Evolutionary conservation across 2,329 filamentous ascomycete genomes (phyloP).

Genomic region (Monosporascus cannonballus): DNA sequence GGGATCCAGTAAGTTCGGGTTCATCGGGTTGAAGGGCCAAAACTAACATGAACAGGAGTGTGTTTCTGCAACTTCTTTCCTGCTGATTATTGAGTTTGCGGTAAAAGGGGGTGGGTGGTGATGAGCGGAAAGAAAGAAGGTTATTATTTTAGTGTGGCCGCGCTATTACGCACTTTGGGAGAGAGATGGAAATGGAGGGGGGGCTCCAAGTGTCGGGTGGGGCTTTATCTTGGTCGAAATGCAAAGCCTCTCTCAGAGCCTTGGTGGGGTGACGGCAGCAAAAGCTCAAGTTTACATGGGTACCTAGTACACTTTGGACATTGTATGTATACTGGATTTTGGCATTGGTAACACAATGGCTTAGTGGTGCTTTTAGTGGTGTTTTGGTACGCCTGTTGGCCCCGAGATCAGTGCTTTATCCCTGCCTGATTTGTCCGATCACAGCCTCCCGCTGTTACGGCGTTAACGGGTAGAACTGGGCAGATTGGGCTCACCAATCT

Average conservation of each 20-base stretch:
- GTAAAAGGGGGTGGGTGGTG: background rate
- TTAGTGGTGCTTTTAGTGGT: background rate
- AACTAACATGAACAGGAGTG: background rate
- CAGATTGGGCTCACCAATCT: background rate
- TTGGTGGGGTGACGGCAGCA: constrained; percentile 14
- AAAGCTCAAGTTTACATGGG: background rate
- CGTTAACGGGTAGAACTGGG: background rate
- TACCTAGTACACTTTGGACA: background rate
- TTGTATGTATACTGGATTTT: background rate
- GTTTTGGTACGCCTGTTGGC: background rate
- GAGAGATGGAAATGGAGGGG: background rate
- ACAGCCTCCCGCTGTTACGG: background rate
- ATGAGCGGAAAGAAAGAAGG: background rate
- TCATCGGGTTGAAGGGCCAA: background rate
- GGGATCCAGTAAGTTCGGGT: no score
- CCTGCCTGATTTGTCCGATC: background rate
- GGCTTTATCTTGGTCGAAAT: background rate
- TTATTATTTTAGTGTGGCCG: background rate
- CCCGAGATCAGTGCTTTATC: background rate
- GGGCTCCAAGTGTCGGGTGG: background rate
- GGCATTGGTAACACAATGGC: background rate
- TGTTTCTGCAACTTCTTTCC: background rate
- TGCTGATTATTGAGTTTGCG: background rate
- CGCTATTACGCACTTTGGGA: background rate
- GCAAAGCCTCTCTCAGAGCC: constrained; percentile 4